Base-by-base conservation (phyloP, 306 rosid genomes). In the Vachellia collinsii region DNA sequence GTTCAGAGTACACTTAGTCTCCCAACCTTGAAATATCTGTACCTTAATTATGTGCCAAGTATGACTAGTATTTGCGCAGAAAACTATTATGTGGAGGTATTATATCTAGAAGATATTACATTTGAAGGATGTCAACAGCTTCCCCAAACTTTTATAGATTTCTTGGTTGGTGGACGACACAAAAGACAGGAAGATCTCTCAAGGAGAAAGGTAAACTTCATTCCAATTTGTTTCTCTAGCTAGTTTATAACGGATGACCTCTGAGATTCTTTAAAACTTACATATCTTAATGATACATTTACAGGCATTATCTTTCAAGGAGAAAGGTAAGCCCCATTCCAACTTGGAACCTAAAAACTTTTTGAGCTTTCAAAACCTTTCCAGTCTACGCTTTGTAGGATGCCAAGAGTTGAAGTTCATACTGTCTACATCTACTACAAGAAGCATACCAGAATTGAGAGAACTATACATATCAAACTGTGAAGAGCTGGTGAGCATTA, bases 371-470 rank as follows among this genome's bases (percentile, higher is more conserved):
- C 29, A 43, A 59, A 50, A 81, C 65, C 75, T 81, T 54, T 43
- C 2, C 17, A 11, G 7, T 7, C 22, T 66, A 43, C 5, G 38
- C 5, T 39, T 80, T 13, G 14, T 3, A 56, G 62, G 48, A 41
- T 80, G 84, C 69, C 42, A 38, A 13, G 39, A 66, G 14, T 61
- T 77, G 6, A 39, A 77, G 14, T 23, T 19, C 8, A 66, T 77
- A 2, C 39, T 77, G 39, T 67, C 74, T 20, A 9, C 53, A 7
- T 36, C 53, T 36, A 61, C 50, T 17, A 10, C 22, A 13, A 77
- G 66, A 77, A 66, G 25, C 75, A 50, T 77, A 20, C 51, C 66
- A n/a, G 16, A 37, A 38, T 67, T 77, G 67, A 20, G 16, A 8
- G 1, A 2, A 2, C 38, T 51, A 41, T 1, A 4, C 5, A 41